Conservation (phyloP, 495 filamentous ascomycete genomes). For the Penicillium turbatum region DNA sequence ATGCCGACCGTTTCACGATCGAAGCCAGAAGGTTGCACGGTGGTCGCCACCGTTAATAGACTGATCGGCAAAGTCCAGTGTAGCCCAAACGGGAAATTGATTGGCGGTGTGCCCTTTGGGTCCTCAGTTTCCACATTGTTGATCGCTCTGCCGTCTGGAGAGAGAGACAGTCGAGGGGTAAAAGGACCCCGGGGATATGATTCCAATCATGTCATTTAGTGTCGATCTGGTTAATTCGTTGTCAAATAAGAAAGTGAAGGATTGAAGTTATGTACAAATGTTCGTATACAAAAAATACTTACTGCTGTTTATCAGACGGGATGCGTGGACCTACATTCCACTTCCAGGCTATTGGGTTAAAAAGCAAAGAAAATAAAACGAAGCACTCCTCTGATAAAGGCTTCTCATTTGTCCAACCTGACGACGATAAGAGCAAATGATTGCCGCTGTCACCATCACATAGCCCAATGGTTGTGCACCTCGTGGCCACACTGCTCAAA, state of each 20-base stretch:
- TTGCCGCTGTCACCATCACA: constrained; percentile 28
- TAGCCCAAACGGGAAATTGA: constrained; percentile 16
- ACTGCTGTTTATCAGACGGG: background rate
- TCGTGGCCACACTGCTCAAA: constrained; percentile 23
- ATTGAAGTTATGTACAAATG: background rate
- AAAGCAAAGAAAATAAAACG: background rate
- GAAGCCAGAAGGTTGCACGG: constrained; percentile 14
- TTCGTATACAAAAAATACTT: background rate
- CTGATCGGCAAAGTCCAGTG: constrained; percentile 18
- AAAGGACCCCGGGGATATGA: background rate
- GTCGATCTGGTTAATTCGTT: background rate
- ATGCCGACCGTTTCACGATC: constrained; percentile 30
- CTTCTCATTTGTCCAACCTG: constrained; percentile 12
- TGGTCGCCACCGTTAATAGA: constrained; percentile 26
- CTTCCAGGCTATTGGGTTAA: background rate
- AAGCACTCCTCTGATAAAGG: background rate
- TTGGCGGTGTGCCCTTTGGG: constrained; percentile 3
- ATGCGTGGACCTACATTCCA: background rate
- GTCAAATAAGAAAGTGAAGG: too few species aligned
- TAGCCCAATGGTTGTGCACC: constrained; percentile 22
- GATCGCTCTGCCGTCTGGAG: constrained; percentile 10
- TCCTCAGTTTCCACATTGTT: constrained; percentile 16
- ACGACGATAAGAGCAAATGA: constrained; percentile 27
- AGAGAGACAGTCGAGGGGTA: background rate
- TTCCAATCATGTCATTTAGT: background rate